Conservation (phyloP, 2,329 filamentous ascomycete species). For the Colletotrichum tabaci region DNA sequence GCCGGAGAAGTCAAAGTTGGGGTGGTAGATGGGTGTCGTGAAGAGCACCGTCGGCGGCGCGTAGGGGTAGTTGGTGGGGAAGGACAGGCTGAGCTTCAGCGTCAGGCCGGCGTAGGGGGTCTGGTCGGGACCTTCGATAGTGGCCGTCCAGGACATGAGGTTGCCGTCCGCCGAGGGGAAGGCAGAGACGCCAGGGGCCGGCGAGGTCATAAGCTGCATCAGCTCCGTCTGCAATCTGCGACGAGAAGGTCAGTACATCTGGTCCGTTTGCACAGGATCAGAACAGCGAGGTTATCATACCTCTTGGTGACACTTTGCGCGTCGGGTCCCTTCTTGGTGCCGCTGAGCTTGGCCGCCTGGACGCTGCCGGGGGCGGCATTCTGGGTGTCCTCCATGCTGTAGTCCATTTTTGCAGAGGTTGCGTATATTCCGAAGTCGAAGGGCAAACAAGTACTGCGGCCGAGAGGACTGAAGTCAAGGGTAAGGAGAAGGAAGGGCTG, state of each 20-base stretch:
- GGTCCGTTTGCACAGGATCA: conserved; percentile 9
- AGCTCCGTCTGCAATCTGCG: conserved; percentile 93
- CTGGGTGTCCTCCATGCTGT: conserved; percentile 71
- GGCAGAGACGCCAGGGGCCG: conserved; percentile 92
- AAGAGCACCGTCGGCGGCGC: conserved; percentile 92
- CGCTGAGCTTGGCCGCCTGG: conserved; percentile 73
- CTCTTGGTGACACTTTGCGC: conserved; percentile 84
- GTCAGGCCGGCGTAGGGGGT: conserved; percentile 91
- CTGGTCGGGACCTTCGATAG: conserved; percentile 90
- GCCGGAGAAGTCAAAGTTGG: conserved; percentile 97
- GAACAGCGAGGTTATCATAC: conserved; percentile 58
- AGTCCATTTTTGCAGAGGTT: conserved; percentile 54
- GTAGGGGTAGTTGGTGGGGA: conserved; percentile 95
- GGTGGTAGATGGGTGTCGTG: conserved; percentile 99
- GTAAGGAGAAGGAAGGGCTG: conserved; percentile 4
- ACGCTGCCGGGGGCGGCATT: conserved; percentile 76
- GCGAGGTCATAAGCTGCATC: conserved; percentile 98
- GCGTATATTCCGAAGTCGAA: neutral
- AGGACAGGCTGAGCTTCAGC: conserved; percentile 93
- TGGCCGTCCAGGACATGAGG: conserved; percentile 92
- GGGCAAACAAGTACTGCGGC: conserved; percentile 2
- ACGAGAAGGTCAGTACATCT: conserved; percentile 20
- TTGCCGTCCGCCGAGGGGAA: conserved; percentile 94
- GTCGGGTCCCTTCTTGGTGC: conserved; percentile 72
- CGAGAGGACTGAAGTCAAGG: conserved; percentile 1